Evolutionary conservation across 176 grass and related monocot genomes (phyloP), one percentile per base, ranked within the genome.

Genomic region (Aegilops longissima): DNA sequence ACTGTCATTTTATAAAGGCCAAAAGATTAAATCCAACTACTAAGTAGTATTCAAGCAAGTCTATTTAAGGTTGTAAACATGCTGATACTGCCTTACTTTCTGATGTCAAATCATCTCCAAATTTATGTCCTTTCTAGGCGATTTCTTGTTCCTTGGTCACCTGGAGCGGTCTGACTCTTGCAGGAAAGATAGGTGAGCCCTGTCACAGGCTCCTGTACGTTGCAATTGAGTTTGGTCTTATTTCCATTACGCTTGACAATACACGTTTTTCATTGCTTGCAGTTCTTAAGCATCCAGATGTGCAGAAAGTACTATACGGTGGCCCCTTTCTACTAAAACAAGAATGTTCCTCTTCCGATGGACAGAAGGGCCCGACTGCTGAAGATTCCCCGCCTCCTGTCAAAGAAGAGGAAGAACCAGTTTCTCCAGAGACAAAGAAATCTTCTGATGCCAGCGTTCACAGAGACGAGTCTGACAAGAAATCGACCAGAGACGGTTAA

Each of bases 81-180:
- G 61, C 7, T 65, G n/a, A 25, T 45, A 35, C 66, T 71, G 31
- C 6, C 45, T 13, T 39, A 7, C 27, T 66, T 82, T 87, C 33
- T 39, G 5, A 56, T 23, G 11, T 4, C 20, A 40, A 42, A 87
- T 59, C 52, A 9, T 17, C 16, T 82, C 4, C 12, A 3, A 44
- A 25, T 69, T 39, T 77, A 68, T 44, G 11, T 68, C 25, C 34
- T 30, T 8, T 10, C 6, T 64, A 88, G 86, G 80, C 80, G 8
- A 61, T 83, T 69, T 83, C 24, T 69, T 78, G 80, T 59, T 88
- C 67, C 73, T 83, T 70, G 1, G 24, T 88, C 38, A 20, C 63
- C 30, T 83, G 80, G 86, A 83, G 8, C 63, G 34, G 40, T 34
- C 9, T 39, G 59, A 20, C 12, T 47, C 63, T 83, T 83, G 27